Evolutionary conservation across 2,329 filamentous ascomycete genomes (phyloP), one percentile per base, ranked within the genome.

Genomic region (Monosporascus sp.): DNA sequence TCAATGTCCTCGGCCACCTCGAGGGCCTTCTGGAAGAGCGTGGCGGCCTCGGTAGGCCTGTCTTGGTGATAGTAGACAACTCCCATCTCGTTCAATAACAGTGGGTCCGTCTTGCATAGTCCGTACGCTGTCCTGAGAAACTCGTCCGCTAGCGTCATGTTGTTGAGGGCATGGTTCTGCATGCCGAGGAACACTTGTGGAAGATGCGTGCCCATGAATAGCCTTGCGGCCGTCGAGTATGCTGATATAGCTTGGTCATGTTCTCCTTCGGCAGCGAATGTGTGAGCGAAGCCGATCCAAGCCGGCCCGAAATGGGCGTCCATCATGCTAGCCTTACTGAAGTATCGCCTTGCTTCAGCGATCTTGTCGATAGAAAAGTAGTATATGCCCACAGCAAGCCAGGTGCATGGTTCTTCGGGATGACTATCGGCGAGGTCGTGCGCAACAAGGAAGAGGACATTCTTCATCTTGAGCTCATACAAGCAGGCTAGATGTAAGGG

Each of bases 221-320:
- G 76, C 40, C 94, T 83, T 2, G 93, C 93, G 1, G 94, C 94
- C 1, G 94, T 99, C 31, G 90, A 96, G 73, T 99, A 99, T 0
- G 95, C 94, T 8, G 92, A 95, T 58, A 99, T 97, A 48, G 94
- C 94, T 73, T 99, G 94, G 69, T 99, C 94, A 70, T 97, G 92
- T 71, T 99, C 94, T 50, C 94, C 94, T 70, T 99, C 94, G 11
- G 91, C 92, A 1, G 94, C 94, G 69, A 99, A 99, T 0, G 94
- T 99, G 70, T 99, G 95, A 1, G 94, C 94, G 67, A 99, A 99
- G 1, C 95, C 94, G 59, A 99, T 97, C 94, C 94, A 99, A 3
- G 94, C 94, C 1, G 94, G 90, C 0, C 93, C 93, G 64, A 96
- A 99, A 73, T 97, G 93, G 7, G 93, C 90, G 66, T 99, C 92